Percentiles rank a stretch among this genome's conserved stretches.
Evolutionary conservation across 148 eudicot genomes (phyloP).

Genomic region (Agrostemma githago): DNA sequence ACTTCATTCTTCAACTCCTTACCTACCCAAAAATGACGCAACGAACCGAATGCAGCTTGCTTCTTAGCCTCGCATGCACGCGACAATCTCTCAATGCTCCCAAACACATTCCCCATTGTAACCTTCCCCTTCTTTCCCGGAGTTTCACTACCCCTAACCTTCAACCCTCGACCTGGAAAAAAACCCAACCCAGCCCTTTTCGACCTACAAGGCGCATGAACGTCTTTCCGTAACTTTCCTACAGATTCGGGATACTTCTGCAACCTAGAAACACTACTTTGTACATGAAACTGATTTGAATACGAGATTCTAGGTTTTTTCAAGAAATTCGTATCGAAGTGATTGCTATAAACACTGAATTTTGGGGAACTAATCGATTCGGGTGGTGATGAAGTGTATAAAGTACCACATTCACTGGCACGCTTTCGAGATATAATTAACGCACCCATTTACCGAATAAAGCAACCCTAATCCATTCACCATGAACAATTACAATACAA

Average conservation of each 20-base stretch:
- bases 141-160: constrained; percentile 13
- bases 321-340: constrained; percentile 32
- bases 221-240: constrained; percentile 36
- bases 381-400: constrained; percentile 17
- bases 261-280: constrained; percentile 35
- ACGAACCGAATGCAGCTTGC: constrained; percentile 18
- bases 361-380: constrained; percentile 19
- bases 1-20: constrained; percentile 20
- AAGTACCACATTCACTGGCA: constrained; percentile 31
- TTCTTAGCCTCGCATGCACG: constrained; percentile 14
- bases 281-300: constrained; percentile 9
- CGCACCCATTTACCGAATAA: constrained; percentile 50
- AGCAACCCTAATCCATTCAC: constrained; percentile 27
- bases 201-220: constrained; percentile 62
- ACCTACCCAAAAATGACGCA: constrained; percentile 19
- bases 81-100: not conserved
- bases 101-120: constrained; percentile 37
- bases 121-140: constrained; percentile 6
- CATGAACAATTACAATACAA: not conserved
- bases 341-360: constrained; percentile 20
- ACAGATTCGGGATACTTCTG: constrained; percentile 46
- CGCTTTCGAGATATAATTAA: constrained; percentile 51
- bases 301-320: constrained; percentile 50
- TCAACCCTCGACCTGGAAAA: constrained; percentile 19
- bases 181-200: constrained; percentile 27